These are phyloP conservation scores for Peronospora tabacina DNA, from an alignment of 352 stramenopile species.

Conservation along the genomic window DNA sequence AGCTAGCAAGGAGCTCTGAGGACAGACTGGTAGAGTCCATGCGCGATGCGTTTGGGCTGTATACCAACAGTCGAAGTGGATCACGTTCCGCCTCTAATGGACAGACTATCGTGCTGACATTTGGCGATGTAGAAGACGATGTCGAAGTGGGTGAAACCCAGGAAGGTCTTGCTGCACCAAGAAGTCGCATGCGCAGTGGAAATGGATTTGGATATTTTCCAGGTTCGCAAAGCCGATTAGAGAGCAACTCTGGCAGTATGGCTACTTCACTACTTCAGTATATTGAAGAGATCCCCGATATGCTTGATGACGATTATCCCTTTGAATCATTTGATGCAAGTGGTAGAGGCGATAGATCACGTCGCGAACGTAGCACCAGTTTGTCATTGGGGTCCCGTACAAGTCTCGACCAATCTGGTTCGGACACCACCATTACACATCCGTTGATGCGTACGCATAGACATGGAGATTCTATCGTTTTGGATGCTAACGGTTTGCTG, in stretches of 20 bases:
- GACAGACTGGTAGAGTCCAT: slow-evolving; percentile 36
- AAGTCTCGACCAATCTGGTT: slow-evolving; percentile 9
- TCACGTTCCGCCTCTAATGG: slow-evolving; percentile 13
- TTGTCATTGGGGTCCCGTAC: too few species aligned
- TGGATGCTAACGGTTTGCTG: slow-evolving; percentile 26
- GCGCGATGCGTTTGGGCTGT: slow-evolving; percentile 31
- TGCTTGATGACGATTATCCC: slow-evolving; percentile 43
- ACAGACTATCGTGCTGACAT: slow-evolving; percentile 36
- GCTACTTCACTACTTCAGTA: slow-evolving; percentile 42
- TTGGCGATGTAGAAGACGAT: slow-evolving; percentile 30
- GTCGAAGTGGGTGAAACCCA: slow-evolving; percentile 14
- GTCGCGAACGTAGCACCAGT: slow-evolving; percentile 24
- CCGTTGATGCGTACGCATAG: slow-evolving; percentile 37
- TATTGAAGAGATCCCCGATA: slow-evolving; percentile 51
- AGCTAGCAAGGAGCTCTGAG: slow-evolving; percentile 15
- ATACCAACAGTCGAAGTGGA: slow-evolving; percentile 11
- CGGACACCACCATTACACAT: slow-evolving; percentile 20
- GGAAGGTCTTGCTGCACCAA: background rate
- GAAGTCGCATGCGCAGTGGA: slow-evolving; percentile 10
- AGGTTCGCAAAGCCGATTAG: slow-evolving; percentile 13
- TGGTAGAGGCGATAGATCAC: slow-evolving; percentile 27
- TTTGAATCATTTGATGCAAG: slow-evolving; percentile 51
- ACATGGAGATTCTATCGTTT: slow-evolving; percentile 28
- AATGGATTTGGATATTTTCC: slow-evolving; percentile 3
- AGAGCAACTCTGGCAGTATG: slow-evolving; percentile 11